Percentiles rank a stretch among this genome's conserved stretches.
phyloP scores from a whole-genome alignment of 805 yeast species.

The Candida pseudofarinosa region DNA sequence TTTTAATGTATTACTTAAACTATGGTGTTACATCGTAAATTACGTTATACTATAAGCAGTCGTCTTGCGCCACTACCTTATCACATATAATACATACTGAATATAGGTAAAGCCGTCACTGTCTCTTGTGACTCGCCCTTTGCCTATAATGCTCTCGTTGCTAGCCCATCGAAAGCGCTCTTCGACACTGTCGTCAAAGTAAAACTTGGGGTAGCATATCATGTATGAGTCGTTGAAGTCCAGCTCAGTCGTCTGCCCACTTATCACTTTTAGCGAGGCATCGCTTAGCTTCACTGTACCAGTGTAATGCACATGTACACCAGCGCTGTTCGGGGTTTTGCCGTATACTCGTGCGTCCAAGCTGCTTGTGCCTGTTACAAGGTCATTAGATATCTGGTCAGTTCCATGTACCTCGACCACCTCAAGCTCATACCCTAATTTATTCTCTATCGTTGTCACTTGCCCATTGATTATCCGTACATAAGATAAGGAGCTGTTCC shows the following conservation, averaged over 20 bases:
- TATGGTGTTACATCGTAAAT: neutral
- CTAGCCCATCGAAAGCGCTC: conserved; percentile 50
- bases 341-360: conserved; percentile 51
- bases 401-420: conserved; percentile 32
- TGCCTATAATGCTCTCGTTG: conserved; percentile 48
- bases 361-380: conserved; percentile 20
- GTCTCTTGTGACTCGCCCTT: conserved; percentile 55
- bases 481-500: conserved; percentile 16
- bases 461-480: conserved; percentile 25
- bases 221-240: conserved; percentile 47
- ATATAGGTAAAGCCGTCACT: conserved; percentile 43
- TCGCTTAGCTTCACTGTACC: conserved; percentile 45
- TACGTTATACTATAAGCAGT: conserved; percentile 1
- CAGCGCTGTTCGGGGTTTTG: conserved; percentile 40
- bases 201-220: conserved; percentile 44
- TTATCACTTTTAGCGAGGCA: conserved; percentile 28
- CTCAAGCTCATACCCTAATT: conserved; percentile 29
- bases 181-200: conserved; percentile 38
- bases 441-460: conserved; percentile 26
- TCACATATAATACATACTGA: conserved; percentile 49
- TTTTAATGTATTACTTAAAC: neutral
- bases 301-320: conserved; percentile 40
- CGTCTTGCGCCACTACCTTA: conserved; percentile 1
- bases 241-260: conserved; percentile 23
- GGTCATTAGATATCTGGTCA: conserved; percentile 43